Percentiles rank a stretch among this genome's conserved stretches.
phyloP scores from a whole-genome alignment of 1,284 basidiomycete genomes.

The Ceratorhiza oryzae-sativae region DNA sequence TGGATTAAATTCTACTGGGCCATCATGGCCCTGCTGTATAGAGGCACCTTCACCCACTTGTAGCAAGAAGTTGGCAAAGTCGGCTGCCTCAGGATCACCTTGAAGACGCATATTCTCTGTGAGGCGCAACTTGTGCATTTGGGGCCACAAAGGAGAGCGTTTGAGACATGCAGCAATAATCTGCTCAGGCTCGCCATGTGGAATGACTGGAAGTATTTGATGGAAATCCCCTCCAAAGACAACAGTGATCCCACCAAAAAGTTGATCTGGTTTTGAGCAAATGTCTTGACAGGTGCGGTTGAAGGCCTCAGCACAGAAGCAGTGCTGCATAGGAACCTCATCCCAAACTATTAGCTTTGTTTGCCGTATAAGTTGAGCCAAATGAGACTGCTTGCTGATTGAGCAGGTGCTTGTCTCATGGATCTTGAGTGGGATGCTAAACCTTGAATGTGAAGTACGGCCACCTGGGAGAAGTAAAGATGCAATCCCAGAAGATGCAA shows the following conservation, averaged over 20 bases:
- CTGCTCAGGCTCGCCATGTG: slow-evolving; percentile 49
- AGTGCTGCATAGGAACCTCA: slow-evolving; percentile 53
- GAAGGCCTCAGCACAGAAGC: slow-evolving; percentile 50
- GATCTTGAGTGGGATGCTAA: slow-evolving; percentile 56
- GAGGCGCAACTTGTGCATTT: slow-evolving; percentile 48
- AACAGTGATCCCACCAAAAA: slow-evolving; percentile 55
- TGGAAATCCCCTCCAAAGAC: slow-evolving; percentile 56
- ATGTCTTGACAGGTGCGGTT: slow-evolving; percentile 51
- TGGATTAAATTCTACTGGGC: slow-evolving; percentile 47
- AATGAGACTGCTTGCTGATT: slow-evolving; percentile 44
- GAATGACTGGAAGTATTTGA: slow-evolving; percentile 55
- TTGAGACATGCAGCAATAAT: slow-evolving; percentile 52
- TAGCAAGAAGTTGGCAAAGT: slow-evolving; percentile 55
- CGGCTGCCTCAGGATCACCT: slow-evolving; percentile 44
- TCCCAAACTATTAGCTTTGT: slow-evolving; percentile 54
- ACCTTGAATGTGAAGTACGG: slow-evolving; percentile 55
- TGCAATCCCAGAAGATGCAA: slow-evolving; percentile 59
- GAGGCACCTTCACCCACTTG: slow-evolving; percentile 54
- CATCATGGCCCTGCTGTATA: slow-evolving; percentile 39
- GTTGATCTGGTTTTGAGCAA: slow-evolving; percentile 40
- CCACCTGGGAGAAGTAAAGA: slow-evolving; percentile 55
- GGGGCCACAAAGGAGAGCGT: slow-evolving; percentile 52
- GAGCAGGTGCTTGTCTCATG: slow-evolving; percentile 47
- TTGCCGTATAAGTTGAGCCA: slow-evolving; percentile 48
- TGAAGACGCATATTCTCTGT: slow-evolving; percentile 54